Evolutionary conservation across 2,329 filamentous ascomycete species (phyloP).

Genomic region (Pseudonectria buxi): DNA sequence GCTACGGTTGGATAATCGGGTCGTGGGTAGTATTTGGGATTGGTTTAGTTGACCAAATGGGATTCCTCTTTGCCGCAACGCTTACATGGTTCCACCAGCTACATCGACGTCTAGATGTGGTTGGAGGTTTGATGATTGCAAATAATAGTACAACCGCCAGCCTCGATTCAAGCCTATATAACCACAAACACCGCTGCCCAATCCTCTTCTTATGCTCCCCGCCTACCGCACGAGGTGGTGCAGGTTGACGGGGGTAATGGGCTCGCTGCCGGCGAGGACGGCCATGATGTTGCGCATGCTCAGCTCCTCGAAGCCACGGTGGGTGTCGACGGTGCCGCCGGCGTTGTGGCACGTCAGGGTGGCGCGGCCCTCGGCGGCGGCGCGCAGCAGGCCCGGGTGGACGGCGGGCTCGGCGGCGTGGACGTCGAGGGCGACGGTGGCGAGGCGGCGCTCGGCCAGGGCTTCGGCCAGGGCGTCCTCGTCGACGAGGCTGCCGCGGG

Average conservation of each 20-base stretch:
- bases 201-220: background rate
- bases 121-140: no score
- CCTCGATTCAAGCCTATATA: no score
- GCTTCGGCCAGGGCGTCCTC: slow-evolving; percentile 56
- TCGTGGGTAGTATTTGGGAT: no score
- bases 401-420: slow-evolving; percentile 54
- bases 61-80: no score
- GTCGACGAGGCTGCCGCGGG: slow-evolving; percentile 57
- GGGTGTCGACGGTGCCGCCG: slow-evolving; percentile 59
- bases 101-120: no score
- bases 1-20: no score
- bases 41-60: no score
- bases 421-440: slow-evolving; percentile 56
- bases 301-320: slow-evolving; percentile 59
- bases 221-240: slow-evolving; percentile 35
- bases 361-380: slow-evolving; percentile 37
- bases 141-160: no score
- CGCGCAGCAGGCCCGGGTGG: slow-evolving; percentile 36
- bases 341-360: slow-evolving; percentile 63
- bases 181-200: background rate
- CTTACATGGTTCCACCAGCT: no score
- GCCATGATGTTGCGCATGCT: slow-evolving; percentile 61
- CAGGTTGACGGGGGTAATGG: slow-evolving; percentile 58
- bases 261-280: slow-evolving; percentile 43
- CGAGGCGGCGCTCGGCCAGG: slow-evolving; percentile 44